Conservation (phyloP, 192 early-diverging fungal genomes). For the Coemansia sp. region DNA sequence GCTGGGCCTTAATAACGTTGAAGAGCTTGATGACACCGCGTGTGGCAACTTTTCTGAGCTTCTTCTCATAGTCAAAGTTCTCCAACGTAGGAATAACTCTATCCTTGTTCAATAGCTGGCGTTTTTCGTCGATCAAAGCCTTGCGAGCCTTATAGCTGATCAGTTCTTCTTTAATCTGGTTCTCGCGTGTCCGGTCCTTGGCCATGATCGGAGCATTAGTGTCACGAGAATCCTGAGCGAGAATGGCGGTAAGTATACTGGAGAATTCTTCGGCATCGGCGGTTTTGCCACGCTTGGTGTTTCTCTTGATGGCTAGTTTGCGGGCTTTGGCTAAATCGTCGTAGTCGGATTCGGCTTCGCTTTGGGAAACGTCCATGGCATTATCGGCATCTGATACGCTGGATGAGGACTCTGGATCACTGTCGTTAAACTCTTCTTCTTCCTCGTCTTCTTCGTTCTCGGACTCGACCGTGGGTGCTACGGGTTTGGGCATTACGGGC, state of each 20-base stretch:
- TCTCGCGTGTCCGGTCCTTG: conserved; percentile 77
- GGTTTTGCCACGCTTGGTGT: conserved; percentile 27
- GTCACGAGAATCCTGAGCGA: conserved; percentile 23
- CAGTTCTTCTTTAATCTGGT: conserved; percentile 81
- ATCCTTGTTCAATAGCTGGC: conserved; percentile 65
- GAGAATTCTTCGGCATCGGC: conserved; percentile 47
- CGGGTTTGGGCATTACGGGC: background rate
- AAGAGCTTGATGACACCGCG: conserved; percentile 93
- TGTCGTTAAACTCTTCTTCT: conserved; percentile 10
- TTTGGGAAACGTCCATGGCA: conserved; percentile 16
- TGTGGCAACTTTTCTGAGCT: conserved; percentile 88
- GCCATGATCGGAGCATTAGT: conserved; percentile 77
- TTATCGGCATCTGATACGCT: conserved; percentile 11
- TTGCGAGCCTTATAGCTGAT: conserved; percentile 84
- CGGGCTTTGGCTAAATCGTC: conserved; percentile 30
- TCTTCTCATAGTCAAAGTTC: conserved; percentile 86
- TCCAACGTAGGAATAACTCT: conserved; percentile 75
- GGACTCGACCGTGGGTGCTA: conserved; percentile 3
- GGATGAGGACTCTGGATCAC: background rate
- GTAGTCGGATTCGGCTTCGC: conserved; percentile 43
- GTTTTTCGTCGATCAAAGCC: conserved; percentile 73
- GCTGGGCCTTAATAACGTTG: conserved; percentile 89
- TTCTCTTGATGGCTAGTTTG: conserved; percentile 26
- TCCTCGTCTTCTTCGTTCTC: conserved; percentile 12
- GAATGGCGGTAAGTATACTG: conserved; percentile 39